Percentiles rank a stretch among this genome's conserved stretches.
Evolutionary conservation across 108 stramenopile genomes (phyloP).

Genomic region (Cylindrotheca closterium): DNA sequence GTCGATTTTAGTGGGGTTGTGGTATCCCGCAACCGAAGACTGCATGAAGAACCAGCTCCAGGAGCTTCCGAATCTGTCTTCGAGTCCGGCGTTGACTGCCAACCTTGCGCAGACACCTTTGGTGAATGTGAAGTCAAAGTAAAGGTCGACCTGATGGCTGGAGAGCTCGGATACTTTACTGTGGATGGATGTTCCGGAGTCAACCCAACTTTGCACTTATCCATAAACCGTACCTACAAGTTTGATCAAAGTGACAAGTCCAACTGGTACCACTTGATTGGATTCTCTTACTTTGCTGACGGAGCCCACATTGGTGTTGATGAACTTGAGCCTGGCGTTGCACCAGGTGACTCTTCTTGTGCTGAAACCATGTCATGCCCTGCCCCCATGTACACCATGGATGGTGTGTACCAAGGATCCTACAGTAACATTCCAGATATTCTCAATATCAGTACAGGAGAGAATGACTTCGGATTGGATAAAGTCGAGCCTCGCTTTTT

Average conservation of each 20-base stretch:
- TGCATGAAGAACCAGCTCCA: too few relatives aligned
- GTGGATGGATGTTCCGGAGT: constrained; percentile 79
- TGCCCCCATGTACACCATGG: constrained; percentile 79
- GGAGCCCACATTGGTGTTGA: constrained; percentile 81
- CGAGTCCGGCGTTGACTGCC: constrained; percentile 9
- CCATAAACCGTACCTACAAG: constrained; percentile 67
- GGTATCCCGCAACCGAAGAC: background rate
- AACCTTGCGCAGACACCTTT: constrained; percentile 15
- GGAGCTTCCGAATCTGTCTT: background rate
- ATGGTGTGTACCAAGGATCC: constrained; percentile 57
- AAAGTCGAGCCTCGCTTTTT: constrained; percentile 83
- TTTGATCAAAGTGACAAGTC: constrained; percentile 49
- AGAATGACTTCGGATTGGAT: constrained; percentile 80
- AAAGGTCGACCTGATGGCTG: constrained; percentile 28
- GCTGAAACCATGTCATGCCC: constrained; percentile 47
- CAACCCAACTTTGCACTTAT: constrained; percentile 81
- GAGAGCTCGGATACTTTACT: constrained; percentile 62
- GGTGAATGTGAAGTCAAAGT: constrained; percentile 14
- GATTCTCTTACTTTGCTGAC: constrained; percentile 88
- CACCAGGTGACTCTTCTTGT: constrained; percentile 39
- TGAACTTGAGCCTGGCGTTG: constrained; percentile 81
- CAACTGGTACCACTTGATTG: constrained; percentile 85
- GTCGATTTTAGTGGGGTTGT: constrained; percentile 3
- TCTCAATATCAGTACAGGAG: background rate
- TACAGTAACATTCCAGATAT: constrained; percentile 37